Conservation (phyloP, 371 early-diverging fungal species). For the Chytridium lagenaria region DNA sequence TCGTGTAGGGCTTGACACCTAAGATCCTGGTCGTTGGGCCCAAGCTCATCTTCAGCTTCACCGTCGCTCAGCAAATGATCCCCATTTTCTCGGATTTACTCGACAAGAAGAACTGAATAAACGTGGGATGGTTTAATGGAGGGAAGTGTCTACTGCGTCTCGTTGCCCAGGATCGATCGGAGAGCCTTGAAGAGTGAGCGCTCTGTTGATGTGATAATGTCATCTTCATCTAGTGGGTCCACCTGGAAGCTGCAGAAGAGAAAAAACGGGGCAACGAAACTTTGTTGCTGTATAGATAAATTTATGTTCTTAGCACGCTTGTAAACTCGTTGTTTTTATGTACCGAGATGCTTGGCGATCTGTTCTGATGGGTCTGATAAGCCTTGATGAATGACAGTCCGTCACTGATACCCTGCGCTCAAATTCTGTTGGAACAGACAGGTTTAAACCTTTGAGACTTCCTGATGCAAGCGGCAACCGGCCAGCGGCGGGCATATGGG, state of each 20-base stretch:
- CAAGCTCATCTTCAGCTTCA: constrained; percentile 97
- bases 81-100: neutral
- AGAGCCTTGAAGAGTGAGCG: too few species aligned
- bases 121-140: too few species aligned
- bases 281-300: too few species aligned
- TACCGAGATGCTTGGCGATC: neutral
- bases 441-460: neutral
- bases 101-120: constrained; percentile 6
- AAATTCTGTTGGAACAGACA: neutral
- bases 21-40: constrained; percentile 90
- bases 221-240: too few species aligned
- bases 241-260: too few species aligned
- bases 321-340: neutral
- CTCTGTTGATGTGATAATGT: too few species aligned
- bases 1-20: constrained; percentile 95
- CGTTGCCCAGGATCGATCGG: too few species aligned
- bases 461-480: neutral
- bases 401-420: neutral
- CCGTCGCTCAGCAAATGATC: constrained; percentile 93
- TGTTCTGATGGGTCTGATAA: neutral
- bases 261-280: too few species aligned
- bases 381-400: neutral
- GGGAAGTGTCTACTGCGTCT: too few species aligned
- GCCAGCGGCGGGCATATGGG: neutral
- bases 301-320: too few species aligned